phyloP scores from a whole-genome alignment of 169 alveolate genomes.

The Plasmodium gaboni region DNA sequence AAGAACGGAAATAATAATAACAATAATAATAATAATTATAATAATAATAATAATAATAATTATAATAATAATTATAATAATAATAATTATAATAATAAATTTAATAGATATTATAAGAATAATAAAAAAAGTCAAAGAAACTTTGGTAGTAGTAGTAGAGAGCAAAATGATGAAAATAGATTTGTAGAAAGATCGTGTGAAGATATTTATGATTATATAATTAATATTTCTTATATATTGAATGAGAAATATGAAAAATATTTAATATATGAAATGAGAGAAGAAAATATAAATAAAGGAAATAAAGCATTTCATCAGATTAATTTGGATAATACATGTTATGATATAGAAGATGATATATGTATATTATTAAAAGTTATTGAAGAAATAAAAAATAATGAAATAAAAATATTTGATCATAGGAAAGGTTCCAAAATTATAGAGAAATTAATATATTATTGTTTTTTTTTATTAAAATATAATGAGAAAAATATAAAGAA shows the following conservation, averaged over 20 bases:
- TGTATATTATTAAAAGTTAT: conserved; percentile 47
- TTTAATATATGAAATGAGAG: conserved; percentile 57
- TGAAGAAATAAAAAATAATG: conserved; percentile 53
- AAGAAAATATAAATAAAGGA: conserved; percentile 72
- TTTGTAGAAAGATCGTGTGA: neutral
- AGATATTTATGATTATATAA: conserved; percentile 51
- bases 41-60: neutral
- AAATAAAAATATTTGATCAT: conserved; percentile 17
- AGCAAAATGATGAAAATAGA: no score
- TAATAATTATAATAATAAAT: neutral
- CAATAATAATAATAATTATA: neutral
- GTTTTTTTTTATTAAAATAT: conserved; percentile 66
- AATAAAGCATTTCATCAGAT: conserved; percentile 26
- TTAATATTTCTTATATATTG: conserved; percentile 58
- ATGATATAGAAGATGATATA: conserved; percentile 62
- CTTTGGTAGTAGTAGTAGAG: neutral
- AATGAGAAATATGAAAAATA: conserved; percentile 76
- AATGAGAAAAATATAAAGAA: conserved; percentile 43
- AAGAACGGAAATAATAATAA: neutral
- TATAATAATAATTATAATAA: neutral
- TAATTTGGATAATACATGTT: conserved; percentile 25
- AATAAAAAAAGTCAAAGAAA: neutral
- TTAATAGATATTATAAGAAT: neutral
- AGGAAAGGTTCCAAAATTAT: conserved; percentile 54
- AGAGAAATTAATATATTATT: conserved; percentile 58